Evolutionary conservation across 345 rosid species (phyloP).

Genomic region (Dipteronia dyeriana): DNA sequence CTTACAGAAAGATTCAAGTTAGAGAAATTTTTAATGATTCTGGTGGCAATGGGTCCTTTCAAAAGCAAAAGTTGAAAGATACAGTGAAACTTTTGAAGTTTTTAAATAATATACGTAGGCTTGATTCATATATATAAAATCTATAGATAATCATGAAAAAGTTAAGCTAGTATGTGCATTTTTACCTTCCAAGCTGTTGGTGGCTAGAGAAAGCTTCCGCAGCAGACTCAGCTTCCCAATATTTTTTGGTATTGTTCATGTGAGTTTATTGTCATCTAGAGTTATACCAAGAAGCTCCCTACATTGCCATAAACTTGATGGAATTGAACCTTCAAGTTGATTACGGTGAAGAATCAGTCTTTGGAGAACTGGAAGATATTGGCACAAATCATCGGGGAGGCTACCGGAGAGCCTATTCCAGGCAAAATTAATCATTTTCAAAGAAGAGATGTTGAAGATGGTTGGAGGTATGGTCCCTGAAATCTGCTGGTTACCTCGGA

Average conservation of each 20-base stretch:
- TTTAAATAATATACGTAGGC: too few species aligned
- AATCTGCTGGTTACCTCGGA: neutral
- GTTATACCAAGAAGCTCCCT: neutral
- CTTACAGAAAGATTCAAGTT: too few species aligned
- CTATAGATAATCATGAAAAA: neutral
- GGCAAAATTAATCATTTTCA: too few species aligned
- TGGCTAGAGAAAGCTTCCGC: neutral
- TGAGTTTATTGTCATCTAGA: conserved; percentile 2
- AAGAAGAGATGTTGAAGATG: too few species aligned
- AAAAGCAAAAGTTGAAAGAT: too few species aligned
- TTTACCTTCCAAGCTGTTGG: neutral
- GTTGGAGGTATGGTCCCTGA: neutral
- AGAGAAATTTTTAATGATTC: too few species aligned
- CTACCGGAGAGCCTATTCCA: neutral
- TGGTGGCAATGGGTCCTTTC: too few species aligned
- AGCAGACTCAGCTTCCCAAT: conserved; percentile 5
- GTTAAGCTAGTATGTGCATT: neutral
- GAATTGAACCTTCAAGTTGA: conserved; percentile 8
- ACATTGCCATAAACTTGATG: conserved; percentile 8
- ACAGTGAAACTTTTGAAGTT: too few species aligned
- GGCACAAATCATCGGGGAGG: neutral
- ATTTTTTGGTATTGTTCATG: conserved; percentile 16
- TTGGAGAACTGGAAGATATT: neutral
- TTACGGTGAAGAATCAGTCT: neutral
- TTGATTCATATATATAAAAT: too few species aligned